Conservation (phyloP, 306 rosid genomes). For the Coriaria nepalensis region DNA sequence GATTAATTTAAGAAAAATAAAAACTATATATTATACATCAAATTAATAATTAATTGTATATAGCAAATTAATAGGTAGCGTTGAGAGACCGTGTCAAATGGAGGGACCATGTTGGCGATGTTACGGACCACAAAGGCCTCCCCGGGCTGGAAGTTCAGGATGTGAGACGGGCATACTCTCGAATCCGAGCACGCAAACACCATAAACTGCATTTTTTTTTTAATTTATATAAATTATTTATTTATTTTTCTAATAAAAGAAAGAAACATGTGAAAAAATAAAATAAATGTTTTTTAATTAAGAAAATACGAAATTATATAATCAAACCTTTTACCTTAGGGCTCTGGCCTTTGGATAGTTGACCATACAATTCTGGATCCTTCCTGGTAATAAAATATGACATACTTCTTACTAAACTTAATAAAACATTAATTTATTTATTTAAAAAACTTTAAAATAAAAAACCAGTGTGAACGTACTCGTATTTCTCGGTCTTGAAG, state of each 20-base stretch:
- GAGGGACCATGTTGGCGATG: slow-evolving; percentile 99
- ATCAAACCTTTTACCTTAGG: slow-evolving; percentile 56
- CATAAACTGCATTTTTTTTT: slow-evolving; percentile 50
- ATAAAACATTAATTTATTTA: no score
- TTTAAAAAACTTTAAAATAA: no score
- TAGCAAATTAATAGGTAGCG: not conserved
- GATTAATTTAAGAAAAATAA: not conserved
- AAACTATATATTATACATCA: not conserved
- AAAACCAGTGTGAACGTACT: slow-evolving; percentile 25
- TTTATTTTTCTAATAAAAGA: no score
- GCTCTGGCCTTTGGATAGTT: slow-evolving; percentile 73
- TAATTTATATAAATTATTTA: no score
- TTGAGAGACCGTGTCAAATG: slow-evolving; percentile 55
- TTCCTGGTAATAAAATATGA: slow-evolving; percentile 33
- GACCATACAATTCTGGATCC: slow-evolving; percentile 47
- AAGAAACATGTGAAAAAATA: no score
- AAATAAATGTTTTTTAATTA: not conserved
- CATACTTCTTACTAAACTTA: no score
- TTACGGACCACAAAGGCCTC: slow-evolving; percentile 88
- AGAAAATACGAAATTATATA: not conserved
- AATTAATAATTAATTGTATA: not conserved
- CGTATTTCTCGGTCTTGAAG: slow-evolving; percentile 63
- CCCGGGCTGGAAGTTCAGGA: slow-evolving; percentile 84
- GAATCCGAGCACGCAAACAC: slow-evolving; percentile 98
- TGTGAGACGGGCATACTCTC: slow-evolving; percentile 87